Base-by-base conservation (phyloP, 2,329 filamentous ascomycete genomes). In the Knoxdaviesia capensis region DNA sequence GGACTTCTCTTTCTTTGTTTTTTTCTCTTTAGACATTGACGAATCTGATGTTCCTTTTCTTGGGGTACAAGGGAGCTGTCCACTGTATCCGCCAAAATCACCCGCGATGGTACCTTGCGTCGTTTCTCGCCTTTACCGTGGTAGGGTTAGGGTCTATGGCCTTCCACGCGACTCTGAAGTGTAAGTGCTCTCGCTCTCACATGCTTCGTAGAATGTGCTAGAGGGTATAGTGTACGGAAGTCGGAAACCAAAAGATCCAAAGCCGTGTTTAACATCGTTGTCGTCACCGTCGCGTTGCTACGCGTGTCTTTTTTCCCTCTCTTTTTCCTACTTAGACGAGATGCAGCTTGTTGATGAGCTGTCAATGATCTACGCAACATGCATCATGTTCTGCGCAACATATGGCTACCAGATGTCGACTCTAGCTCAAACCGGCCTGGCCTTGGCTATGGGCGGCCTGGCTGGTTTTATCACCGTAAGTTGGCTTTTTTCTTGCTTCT, bases 1-100 rank as follows among this genome's bases (percentile, higher is more conserved):
- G 20, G 20, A 20, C 20, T 2, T 20, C 3, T 20, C 20, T n/a
- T n/a, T n/a, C n/a, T n/a, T n/a, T n/a, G n/a, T n/a, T n/a, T n/a
- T n/a, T n/a, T n/a, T n/a, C n/a, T n/a, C n/a, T n/a, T n/a, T 31
- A 82, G 59, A 82, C 83, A 4, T 52, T 87, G 32, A 94, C 85
- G 33, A 94, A 94, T 56, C 56, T 81, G 3, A 62, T 90, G 29
- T 94, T 94, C 58, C 66, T 93, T 50, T 81, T 69, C 56, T 69
- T 93, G 20, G 84, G 84, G 6, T 60, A 74, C 49, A 80, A 78
- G 53, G 87, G 87, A 29, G 73, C 90, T 47, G 61, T 65, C 43
- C 85, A 77, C 56, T 92, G 84, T 56, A 54, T 79, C 35, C 68
- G 66, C 48, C 68, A 92, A 58, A 66, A 68, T 10, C 84, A 94